Base-by-base conservation (phyloP, 257 asterid species). In the Paraleonurus japonicus region DNA sequence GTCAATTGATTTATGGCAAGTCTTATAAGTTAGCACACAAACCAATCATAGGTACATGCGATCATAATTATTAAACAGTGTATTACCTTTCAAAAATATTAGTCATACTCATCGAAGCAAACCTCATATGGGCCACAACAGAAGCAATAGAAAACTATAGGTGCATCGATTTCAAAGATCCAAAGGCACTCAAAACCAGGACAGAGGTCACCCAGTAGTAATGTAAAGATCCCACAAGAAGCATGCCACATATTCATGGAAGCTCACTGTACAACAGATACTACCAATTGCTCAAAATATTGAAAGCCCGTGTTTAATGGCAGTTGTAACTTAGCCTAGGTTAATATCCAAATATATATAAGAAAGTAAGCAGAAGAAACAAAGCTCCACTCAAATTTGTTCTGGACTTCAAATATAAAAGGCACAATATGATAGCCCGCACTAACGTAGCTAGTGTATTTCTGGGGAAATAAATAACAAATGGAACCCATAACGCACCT, bases 401-500 rank as follows among this genome's bases (percentile, higher is more conserved):
- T 68, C 65, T 11, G 13, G 71, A 51, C 26, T 64, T 53, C 66
- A 27, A 35, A 15, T 12, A 4, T 37, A 39, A 32, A 48, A 61
- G 61, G 43, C 48, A 33, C 15, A 23, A 48, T 8, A 69, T 45
- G 47, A 58, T 27, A 22, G 28, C 10, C 28, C 15, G 6, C 19
- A 17, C 23, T 2, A 10, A 43, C 16, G 41, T 11, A 27, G 51
- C 35, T 6, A 55, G 17, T 33, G 8, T 7, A 32, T 43, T 75
- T 41, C 19, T 17, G 16, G 54, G 53, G 67, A 20, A 68, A 61
- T 43, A 10, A 67, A 67, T 39, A 50, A 11, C 37, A 8, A 72
- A 24, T 55, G 67, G 35, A 51, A 59, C 23, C n/a, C 71, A 75
- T 61, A 16, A 70, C 76, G 50, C 54, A 92, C 98, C 98, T 92